Evolutionary conservation across 352 stramenopile species (phyloP).

Genomic region (Pythium dissotocum): DNA sequence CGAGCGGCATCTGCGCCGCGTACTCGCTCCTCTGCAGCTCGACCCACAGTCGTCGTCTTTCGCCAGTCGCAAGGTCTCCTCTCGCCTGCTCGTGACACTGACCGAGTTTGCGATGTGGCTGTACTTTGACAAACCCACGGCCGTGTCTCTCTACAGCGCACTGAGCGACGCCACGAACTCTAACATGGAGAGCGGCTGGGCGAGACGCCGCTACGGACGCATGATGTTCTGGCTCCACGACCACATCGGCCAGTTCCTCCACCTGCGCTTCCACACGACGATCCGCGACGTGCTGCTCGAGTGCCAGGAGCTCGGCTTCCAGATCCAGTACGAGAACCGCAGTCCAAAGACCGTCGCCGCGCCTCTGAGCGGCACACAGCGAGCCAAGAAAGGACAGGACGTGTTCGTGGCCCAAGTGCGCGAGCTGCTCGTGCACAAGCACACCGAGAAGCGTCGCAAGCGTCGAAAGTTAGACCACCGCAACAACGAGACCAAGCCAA

Average conservation of each 20-base stretch:
- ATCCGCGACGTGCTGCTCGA: conserved; percentile 18
- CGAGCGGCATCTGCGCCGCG: conserved; percentile 9
- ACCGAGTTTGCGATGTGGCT: conserved; percentile 15
- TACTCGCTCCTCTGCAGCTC: background rate
- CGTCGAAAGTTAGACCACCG: background rate
- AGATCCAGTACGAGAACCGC: conserved; percentile 10
- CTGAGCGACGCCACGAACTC: background rate
- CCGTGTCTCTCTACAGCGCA: background rate
- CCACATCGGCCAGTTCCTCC: conserved; percentile 12
- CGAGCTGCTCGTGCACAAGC: background rate
- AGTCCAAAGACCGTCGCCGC: background rate
- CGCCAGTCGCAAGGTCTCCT: conserved; percentile 6
- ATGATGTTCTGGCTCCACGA: conserved; percentile 16
- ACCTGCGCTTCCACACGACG: conserved; percentile 11
- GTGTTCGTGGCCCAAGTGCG: conserved; percentile 23
- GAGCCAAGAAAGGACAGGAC: conserved; percentile 13
- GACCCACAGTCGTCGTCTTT: background rate
- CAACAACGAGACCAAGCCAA: no score
- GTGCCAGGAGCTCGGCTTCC: conserved; percentile 11
- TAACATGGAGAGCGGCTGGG: background rate
- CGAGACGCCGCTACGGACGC: conserved; percentile 6
- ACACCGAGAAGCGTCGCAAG: background rate
- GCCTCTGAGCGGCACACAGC: conserved; percentile 2
- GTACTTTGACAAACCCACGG: conserved; percentile 3
- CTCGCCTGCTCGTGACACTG: conserved; percentile 9